A percentile compares a stretch with the other conserved stretches of the same genome.
These are phyloP conservation scores for Solanum raphanifolium DNA, from an alignment of 257 asterid genomes.

Conservation along the genomic window DNA sequence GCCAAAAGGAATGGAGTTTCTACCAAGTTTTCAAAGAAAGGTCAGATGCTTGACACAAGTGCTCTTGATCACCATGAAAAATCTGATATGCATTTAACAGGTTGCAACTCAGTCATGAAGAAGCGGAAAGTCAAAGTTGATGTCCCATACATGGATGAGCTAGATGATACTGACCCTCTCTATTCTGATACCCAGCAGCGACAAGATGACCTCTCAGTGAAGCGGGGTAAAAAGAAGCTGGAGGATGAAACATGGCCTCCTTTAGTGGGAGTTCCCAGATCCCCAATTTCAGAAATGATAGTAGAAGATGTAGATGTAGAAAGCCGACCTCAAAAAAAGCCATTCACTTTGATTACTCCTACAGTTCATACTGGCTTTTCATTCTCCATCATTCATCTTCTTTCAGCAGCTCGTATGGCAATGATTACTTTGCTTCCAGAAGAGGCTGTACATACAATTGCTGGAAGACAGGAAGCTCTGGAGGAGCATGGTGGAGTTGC, in stretches of 20 bases:
- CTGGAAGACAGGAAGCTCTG: constrained; percentile 30
- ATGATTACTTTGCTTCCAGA: constrained; percentile 73
- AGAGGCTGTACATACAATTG: constrained; percentile 35
- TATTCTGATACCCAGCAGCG: constrained; percentile 40
- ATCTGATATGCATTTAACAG: constrained; percentile 46
- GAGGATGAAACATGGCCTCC: constrained; percentile 34
- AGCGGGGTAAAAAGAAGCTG: constrained; percentile 55
- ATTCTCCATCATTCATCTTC: constrained; percentile 92
- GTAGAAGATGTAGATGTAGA: constrained; percentile 51
- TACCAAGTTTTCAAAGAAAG: constrained; percentile 55
- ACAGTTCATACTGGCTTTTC: constrained; percentile 85
- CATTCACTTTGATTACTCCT: constrained; percentile 71
- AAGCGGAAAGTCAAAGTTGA: constrained; percentile 73
- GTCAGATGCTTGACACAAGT: constrained; percentile 39
- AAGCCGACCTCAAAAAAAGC: constrained; percentile 59
- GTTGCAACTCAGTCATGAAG: constrained; percentile 54
- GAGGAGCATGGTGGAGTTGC: constrained; percentile 35
- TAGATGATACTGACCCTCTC: constrained; percentile 30
- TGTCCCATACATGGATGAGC: constrained; percentile 27
- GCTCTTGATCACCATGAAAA: constrained; percentile 39
- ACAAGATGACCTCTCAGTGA: constrained; percentile 39
- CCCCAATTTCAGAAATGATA: constrained; percentile 30
- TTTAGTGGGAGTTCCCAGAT: constrained; percentile 47
- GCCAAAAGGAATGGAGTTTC: constrained; percentile 42
- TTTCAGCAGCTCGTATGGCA: constrained; percentile 83